phyloP scores from a whole-genome alignment of 2,329 filamentous ascomycete species.

The Stagonosporopsis rhizophila region DNA sequence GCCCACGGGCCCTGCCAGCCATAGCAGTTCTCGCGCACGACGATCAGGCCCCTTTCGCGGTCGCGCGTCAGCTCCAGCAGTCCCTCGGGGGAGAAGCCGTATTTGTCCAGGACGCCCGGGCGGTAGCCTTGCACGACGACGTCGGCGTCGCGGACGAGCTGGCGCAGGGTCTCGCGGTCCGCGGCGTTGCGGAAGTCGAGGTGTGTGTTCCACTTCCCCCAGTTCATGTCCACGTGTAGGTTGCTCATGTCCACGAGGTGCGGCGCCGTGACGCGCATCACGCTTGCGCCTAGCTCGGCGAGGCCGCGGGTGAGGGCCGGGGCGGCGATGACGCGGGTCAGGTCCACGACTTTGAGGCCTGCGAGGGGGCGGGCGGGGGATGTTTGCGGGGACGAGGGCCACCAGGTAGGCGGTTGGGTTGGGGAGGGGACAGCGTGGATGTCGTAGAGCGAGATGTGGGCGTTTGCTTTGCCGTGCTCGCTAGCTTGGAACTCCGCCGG shows the following conservation, averaged over 20 bases:
- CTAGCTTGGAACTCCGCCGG: constrained; percentile 49
- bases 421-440: constrained; percentile 37
- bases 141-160: constrained; percentile 58
- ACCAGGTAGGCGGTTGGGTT: constrained; percentile 51
- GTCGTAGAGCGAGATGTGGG: constrained; percentile 52
- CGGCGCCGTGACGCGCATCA: constrained; percentile 54
- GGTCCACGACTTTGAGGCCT: constrained; percentile 60
- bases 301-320: constrained; percentile 54
- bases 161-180: constrained; percentile 50
- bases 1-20: constrained; percentile 60
- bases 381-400: constrained; percentile 46
- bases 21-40: constrained; percentile 62
- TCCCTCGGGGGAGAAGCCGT: constrained; percentile 53
- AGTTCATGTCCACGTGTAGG: constrained; percentile 57
- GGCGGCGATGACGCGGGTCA: constrained; percentile 58
- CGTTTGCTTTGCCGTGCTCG: constrained; percentile 54
- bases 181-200: constrained; percentile 53
- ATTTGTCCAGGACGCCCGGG: constrained; percentile 56
- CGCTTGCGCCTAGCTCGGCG: constrained; percentile 57
- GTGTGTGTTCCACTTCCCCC: constrained; percentile 58
- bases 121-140: constrained; percentile 61
- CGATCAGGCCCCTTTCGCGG: constrained; percentile 54
- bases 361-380: constrained; percentile 52
- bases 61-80: constrained; percentile 53
- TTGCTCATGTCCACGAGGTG: constrained; percentile 51